These are phyloP conservation scores for Naganishia vaughanmartiniae DNA, from an alignment of 768 basidiomycete species.

Conservation along the genomic window DNA sequence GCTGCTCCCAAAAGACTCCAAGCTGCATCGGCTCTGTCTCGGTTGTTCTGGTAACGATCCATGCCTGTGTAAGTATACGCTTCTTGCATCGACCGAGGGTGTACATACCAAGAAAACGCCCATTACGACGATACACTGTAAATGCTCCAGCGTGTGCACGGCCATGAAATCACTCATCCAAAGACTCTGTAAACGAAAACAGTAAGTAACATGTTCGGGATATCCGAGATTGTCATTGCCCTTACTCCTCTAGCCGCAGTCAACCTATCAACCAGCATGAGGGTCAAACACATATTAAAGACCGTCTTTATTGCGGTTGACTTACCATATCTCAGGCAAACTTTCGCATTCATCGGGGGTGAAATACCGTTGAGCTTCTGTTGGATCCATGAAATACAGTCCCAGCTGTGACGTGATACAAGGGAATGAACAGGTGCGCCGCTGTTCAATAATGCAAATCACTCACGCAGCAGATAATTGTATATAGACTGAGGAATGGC, in stretches of 20 bases:
- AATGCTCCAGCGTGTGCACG: constrained; percentile 44
- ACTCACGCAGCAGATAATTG: constrained; percentile 49
- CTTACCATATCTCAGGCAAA: constrained; percentile 47
- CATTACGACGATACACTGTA: constrained; percentile 48
- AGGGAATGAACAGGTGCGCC: not conserved
- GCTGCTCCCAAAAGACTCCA: constrained; percentile 51
- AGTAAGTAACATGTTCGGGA: not conserved
- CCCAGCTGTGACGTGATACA: constrained; percentile 40
- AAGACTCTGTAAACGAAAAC: constrained; percentile 29
- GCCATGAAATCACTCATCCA: constrained; percentile 52
- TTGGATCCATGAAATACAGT: constrained; percentile 49
- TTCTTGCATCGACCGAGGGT: not conserved
- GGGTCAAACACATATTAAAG: not conserved
- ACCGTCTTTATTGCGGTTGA: constrained; percentile 36
- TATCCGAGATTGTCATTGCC: not conserved
- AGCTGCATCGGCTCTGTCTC: constrained; percentile 51
- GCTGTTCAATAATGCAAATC: not conserved
- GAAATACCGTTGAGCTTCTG: constrained; percentile 45
- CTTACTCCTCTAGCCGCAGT: constrained; percentile 28
- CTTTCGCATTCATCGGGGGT: constrained; percentile 43
- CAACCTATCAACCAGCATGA: not conserved
- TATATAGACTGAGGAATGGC: constrained; percentile 49
- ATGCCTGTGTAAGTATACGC: not conserved
- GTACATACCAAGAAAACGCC: constrained; percentile 48
- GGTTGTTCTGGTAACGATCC: constrained; percentile 45